A percentile compares a stretch with the other conserved stretches of the same genome.
Conservation (phyloP, 2,329 filamentous ascomycete genomes). For the Beauveria bassiana region DNA sequence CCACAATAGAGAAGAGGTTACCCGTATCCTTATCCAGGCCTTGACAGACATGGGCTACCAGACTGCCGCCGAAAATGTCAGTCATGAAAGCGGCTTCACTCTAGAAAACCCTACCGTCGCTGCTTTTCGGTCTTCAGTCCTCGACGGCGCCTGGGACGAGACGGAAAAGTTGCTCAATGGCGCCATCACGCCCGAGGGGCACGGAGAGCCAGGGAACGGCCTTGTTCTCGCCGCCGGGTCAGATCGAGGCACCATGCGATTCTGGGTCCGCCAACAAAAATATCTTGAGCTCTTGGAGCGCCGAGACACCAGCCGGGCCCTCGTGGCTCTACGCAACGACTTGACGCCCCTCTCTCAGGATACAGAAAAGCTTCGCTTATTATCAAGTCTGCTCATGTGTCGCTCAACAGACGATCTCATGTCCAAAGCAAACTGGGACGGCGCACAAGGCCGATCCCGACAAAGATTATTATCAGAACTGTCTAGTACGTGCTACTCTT, state of each 20-base stretch:
- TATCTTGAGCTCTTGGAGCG: constrained; percentile 83
- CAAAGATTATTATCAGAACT: constrained; percentile 69
- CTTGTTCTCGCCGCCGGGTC: constrained; percentile 69
- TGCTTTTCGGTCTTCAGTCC: constrained; percentile 73
- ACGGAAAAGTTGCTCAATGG: constrained; percentile 77
- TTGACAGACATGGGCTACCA: constrained; percentile 83
- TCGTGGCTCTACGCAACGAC: constrained; percentile 80
- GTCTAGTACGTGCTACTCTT: constrained; percentile 56
- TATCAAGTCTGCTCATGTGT: constrained; percentile 91
- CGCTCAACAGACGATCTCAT: constrained; percentile 68
- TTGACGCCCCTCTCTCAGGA: constrained; percentile 81
- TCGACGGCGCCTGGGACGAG: constrained; percentile 72
- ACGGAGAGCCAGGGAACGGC: constrained; percentile 39
- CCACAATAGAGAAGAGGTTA: constrained; percentile 88
- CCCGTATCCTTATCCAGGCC: constrained; percentile 84
- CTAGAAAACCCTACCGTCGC: constrained; percentile 81
- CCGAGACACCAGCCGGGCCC: constrained; percentile 62
- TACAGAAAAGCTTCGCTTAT: constrained; percentile 65
- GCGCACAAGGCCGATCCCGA: constrained; percentile 67
- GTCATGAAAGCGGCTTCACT: constrained; percentile 75
- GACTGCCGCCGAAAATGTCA: constrained; percentile 65
- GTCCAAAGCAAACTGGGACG: constrained; percentile 75
- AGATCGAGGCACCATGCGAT: constrained; percentile 73
- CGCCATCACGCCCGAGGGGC: constrained; percentile 29
- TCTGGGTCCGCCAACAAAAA: constrained; percentile 87